Evolutionary conservation across 2,329 filamentous ascomycete genomes (phyloP).

Genomic region (Arthrobotrys megalospora): DNA sequence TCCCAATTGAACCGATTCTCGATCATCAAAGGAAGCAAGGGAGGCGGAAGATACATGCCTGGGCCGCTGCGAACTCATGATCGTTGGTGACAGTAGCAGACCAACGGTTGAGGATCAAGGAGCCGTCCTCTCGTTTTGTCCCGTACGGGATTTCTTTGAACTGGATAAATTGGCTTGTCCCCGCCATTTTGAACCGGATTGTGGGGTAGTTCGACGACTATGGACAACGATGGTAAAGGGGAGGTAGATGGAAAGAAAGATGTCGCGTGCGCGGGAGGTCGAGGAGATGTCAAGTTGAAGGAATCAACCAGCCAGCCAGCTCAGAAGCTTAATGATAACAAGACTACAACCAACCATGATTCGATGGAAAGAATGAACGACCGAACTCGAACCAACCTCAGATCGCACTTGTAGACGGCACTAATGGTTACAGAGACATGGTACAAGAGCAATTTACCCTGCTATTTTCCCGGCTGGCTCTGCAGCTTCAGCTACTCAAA

Average conservation of each 20-base stretch:
- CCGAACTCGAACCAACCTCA: slow-evolving; percentile 4
- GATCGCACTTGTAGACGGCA: slow-evolving; percentile 33
- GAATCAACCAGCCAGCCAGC: background rate
- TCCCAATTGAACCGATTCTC: slow-evolving; percentile 15
- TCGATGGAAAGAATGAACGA: slow-evolving; percentile 18
- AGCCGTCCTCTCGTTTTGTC: slow-evolving; percentile 70
- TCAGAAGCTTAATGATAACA: slow-evolving; percentile 22
- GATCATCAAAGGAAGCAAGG: background rate
- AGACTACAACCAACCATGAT: slow-evolving; percentile 21
- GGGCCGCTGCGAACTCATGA: slow-evolving; percentile 92
- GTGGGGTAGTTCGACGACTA: slow-evolving; percentile 35
- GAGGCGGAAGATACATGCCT: slow-evolving; percentile 71
- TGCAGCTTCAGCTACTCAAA: slow-evolving; percentile 23
- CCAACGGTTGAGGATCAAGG: slow-evolving; percentile 84
- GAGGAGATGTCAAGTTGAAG: slow-evolving; percentile 6
- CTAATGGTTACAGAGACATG: slow-evolving; percentile 43
- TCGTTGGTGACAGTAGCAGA: slow-evolving; percentile 84
- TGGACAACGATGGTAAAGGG: background rate
- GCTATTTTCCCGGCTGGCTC: slow-evolving; percentile 47
- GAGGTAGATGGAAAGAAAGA: background rate
- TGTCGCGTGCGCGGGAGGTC: slow-evolving; percentile 43
- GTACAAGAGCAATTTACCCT: slow-evolving; percentile 49
- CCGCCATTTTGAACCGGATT: slow-evolving; percentile 47
- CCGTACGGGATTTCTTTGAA: slow-evolving; percentile 64
- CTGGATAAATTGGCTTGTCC: slow-evolving; percentile 62